Conservation (phyloP, 1,284 basidiomycete genomes). For the Gomphus bonarii region DNA sequence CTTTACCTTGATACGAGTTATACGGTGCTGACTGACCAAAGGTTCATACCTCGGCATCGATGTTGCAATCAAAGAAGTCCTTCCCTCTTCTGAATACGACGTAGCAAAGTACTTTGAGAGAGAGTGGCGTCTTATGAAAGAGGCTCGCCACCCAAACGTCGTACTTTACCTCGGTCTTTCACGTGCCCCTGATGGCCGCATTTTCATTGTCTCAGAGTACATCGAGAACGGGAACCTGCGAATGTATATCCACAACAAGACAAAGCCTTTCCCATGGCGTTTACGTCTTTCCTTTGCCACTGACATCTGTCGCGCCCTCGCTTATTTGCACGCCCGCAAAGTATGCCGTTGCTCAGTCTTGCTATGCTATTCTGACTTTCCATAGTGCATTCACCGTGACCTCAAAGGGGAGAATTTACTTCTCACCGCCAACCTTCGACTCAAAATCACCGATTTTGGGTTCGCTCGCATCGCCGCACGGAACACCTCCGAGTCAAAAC, state of each 20-base stretch:
- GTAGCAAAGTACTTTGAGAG: constrained; percentile 96
- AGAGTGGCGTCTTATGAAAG: constrained; percentile 95
- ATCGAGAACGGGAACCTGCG: constrained; percentile 83
- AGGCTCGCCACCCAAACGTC: constrained; percentile 86
- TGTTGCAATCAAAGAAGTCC: constrained; percentile 92
- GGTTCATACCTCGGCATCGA: constrained; percentile 90
- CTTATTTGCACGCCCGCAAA: constrained; percentile 91
- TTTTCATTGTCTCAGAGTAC: constrained; percentile 86
- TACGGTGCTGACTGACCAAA: constrained; percentile 20
- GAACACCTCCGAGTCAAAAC: constrained; percentile 82
- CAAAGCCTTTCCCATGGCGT: constrained; percentile 79
- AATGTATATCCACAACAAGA: constrained; percentile 75
- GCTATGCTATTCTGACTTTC: neutral
- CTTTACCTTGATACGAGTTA: neutral
- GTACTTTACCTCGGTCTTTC: constrained; percentile 92
- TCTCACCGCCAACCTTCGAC: constrained; percentile 83
- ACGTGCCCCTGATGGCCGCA: constrained; percentile 73
- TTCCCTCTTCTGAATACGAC: constrained; percentile 83
- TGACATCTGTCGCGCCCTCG: constrained; percentile 89
- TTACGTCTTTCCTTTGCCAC: constrained; percentile 89
- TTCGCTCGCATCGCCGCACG: constrained; percentile 89
- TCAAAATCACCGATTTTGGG: constrained; percentile 97
- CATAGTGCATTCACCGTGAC: constrained; percentile 52
- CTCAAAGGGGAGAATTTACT: constrained; percentile 97
- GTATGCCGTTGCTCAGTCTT: constrained; percentile 16